phyloP scores from a whole-genome alignment of 805 yeast genomes.

The Candida lessepsii region DNA sequence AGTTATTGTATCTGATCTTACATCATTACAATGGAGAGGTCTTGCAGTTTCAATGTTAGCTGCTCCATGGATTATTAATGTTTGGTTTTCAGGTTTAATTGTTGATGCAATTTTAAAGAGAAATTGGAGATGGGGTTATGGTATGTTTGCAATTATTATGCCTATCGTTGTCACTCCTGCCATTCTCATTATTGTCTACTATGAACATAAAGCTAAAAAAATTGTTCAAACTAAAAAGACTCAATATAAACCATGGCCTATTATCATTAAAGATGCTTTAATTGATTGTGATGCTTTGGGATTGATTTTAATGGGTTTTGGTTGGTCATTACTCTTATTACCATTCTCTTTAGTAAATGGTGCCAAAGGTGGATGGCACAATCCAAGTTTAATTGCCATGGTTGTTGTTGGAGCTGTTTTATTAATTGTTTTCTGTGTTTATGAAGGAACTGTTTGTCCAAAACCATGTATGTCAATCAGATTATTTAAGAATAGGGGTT shows the following conservation, averaged over 20 bases:
- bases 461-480: conserved; percentile 38
- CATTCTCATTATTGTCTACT: conserved; percentile 27
- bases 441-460: conserved; percentile 36
- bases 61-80: conserved; percentile 40
- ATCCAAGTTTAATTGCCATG: conserved; percentile 45
- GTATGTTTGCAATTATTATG: conserved; percentile 46
- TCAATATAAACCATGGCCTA: background rate
- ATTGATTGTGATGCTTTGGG: conserved; percentile 41
- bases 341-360: conserved; percentile 36
- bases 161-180: conserved; percentile 41
- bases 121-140: conserved; percentile 56
- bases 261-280: conserved; percentile 15
- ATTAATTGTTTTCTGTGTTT: conserved; percentile 31
- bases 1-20: conserved; percentile 24
- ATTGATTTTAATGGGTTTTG: conserved; percentile 36
- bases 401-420: conserved; percentile 38
- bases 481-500: conserved; percentile 32
- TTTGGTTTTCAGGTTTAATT: conserved; percentile 44
- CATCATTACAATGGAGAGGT: conserved; percentile 27
- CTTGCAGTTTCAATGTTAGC: conserved; percentile 20
- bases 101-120: conserved; percentile 27
- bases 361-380: conserved; percentile 33
- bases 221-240: conserved; percentile 10
- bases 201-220: conserved; percentile 30
- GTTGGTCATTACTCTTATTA: conserved; percentile 35